Conservation (phyloP, 805 yeast genomes). For the Hemisphaericaspora nanyangensis region DNA sequence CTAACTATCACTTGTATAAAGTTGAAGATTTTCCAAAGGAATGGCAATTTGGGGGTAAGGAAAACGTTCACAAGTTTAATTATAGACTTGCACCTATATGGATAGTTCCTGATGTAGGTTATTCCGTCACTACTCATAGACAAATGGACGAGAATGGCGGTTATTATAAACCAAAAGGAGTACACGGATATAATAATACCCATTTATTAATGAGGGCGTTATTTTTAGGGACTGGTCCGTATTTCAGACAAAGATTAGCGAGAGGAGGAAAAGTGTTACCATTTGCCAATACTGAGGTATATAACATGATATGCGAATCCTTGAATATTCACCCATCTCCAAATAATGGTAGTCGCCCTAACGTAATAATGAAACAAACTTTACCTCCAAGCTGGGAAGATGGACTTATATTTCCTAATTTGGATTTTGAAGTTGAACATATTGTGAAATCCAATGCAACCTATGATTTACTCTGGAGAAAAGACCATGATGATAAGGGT, state of each 20-base stretch:
- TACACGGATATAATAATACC: slow-evolving; percentile 80
- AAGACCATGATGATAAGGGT: slow-evolving; percentile 10
- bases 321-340: slow-evolving; percentile 46
- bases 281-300: slow-evolving; percentile 68
- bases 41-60: slow-evolving; percentile 51
- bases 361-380: slow-evolving; percentile 1
- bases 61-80: slow-evolving; percentile 35
- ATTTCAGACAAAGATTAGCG: slow-evolving; percentile 42
- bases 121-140: slow-evolving; percentile 60
- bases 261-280: slow-evolving; percentile 45
- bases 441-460: slow-evolving; percentile 44
- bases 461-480: slow-evolving; percentile 43
- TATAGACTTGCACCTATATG: slow-evolving; percentile 80
- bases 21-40: slow-evolving; percentile 52
- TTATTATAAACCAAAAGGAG: slow-evolving; percentile 64
- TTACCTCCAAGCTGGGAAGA: slow-evolving; percentile 49
- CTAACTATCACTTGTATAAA: slow-evolving; percentile 44
- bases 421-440: slow-evolving; percentile 43
- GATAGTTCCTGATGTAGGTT: slow-evolving; percentile 82
- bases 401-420: slow-evolving; percentile 44
- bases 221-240: slow-evolving; percentile 80
- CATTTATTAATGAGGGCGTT: slow-evolving; percentile 80
- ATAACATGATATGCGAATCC: slow-evolving; percentile 69
- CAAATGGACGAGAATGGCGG: slow-evolving; percentile 47
- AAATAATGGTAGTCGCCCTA: slow-evolving; percentile 63